A percentile compares a stretch with the other conserved stretches of the same genome.
phyloP scores from a whole-genome alignment of 148 eudicot genomes.

The Rheum nobile region DNA sequence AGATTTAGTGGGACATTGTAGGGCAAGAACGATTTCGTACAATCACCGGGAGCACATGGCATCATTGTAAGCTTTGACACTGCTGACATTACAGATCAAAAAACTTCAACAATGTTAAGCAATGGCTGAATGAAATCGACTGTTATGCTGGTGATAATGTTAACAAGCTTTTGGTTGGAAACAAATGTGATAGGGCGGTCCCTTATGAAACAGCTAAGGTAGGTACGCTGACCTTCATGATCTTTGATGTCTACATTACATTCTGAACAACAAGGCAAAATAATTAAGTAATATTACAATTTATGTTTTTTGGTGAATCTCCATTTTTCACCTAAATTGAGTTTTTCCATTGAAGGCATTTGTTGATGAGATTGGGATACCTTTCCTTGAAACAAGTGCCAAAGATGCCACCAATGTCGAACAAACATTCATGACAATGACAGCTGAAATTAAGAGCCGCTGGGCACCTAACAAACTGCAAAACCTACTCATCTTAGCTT shows the following conservation, averaged over 20 bases:
- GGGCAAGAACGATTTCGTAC: constrained; percentile 40
- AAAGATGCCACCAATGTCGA: constrained; percentile 37
- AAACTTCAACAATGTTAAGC: constrained; percentile 44
- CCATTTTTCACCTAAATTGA: too few species aligned
- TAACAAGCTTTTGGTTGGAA: constrained; percentile 46
- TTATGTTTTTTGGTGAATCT: too few species aligned
- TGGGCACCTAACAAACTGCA: background rate
- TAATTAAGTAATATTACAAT: too few species aligned
- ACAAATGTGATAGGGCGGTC: constrained; percentile 37
- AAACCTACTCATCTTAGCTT: background rate
- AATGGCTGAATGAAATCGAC: constrained; percentile 52
- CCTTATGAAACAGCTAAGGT: constrained; percentile 49
- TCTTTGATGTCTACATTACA: too few species aligned
- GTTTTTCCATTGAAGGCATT: constrained; percentile 26
- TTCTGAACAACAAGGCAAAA: too few species aligned
- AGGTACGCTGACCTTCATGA: too few species aligned
- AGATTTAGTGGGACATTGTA: constrained; percentile 41
- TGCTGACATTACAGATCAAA: constrained; percentile 34
- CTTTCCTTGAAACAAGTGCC: constrained; percentile 44
- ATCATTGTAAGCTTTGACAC: constrained; percentile 18
- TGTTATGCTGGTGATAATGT: constrained; percentile 44
- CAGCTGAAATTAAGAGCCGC: constrained; percentile 29
- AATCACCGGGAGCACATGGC: constrained; percentile 38
- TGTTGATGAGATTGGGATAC: constrained; percentile 43
- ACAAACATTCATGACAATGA: constrained; percentile 36